These are phyloP conservation scores for Arctium minus DNA, from an alignment of 129 eudicot species.

Conservation along the genomic window DNA sequence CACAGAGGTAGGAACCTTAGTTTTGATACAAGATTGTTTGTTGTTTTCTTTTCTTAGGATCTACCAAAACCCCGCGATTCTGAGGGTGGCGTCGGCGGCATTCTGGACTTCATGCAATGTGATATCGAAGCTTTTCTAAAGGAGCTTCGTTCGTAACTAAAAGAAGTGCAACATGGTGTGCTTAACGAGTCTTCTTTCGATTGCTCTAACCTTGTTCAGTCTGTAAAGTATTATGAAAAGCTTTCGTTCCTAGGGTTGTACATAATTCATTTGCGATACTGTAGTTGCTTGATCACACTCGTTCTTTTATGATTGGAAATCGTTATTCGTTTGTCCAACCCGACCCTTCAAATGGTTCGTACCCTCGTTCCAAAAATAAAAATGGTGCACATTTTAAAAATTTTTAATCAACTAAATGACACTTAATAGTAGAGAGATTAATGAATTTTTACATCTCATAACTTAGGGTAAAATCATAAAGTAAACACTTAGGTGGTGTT, in stretches of 20 bases:
- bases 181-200: constrained; percentile 10
- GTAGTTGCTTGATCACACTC: constrained; percentile 11
- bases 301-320: constrained; percentile 14
- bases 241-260: constrained; percentile 17
- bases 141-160: background rate
- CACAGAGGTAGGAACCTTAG: no score
- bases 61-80: constrained; percentile 91
- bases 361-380: background rate
- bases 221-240: constrained; percentile 13
- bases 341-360: background rate
- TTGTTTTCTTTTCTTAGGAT: constrained; percentile 43
- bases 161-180: background rate
- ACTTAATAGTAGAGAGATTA: no score
- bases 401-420: no score
- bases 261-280: constrained; percentile 29
- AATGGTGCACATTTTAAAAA: no score
- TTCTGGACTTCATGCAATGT: constrained; percentile 97
- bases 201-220: constrained; percentile 19
- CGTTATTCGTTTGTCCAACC: constrained; percentile 18
- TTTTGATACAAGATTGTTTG: background rate
- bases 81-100: constrained; percentile 91
- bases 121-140: constrained; percentile 79
- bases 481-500: no score
- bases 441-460: no score
- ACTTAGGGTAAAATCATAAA: no score